A percentile compares a stretch with the other conserved stretches of the same genome.
These are phyloP conservation scores for Cercospora brassicicola DNA, from an alignment of 2,329 filamentous ascomycete species.

Conservation along the genomic window DNA sequence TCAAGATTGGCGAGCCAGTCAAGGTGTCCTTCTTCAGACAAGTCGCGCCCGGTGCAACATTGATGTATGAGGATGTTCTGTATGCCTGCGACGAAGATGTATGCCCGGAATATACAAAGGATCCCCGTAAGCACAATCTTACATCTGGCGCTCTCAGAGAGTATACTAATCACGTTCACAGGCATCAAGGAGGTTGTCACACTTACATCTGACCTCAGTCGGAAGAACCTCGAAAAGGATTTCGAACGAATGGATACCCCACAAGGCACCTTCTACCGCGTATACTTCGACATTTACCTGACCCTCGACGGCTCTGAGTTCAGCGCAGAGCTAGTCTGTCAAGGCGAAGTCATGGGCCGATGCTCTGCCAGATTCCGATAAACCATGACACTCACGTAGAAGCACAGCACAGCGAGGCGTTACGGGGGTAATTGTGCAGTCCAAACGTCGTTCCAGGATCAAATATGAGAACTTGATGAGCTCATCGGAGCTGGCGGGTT, in stretches of 20 bases:
- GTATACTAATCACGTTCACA: constrained; percentile 46
- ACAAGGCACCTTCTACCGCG: constrained; percentile 90
- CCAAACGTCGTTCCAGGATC: constrained; percentile 9
- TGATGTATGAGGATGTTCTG: constrained; percentile 99
- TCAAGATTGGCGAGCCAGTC: constrained; percentile 98
- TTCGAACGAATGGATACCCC: constrained; percentile 99
- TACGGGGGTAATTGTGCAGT: constrained; percentile 9
- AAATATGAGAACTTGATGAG: not conserved
- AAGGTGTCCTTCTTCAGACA: constrained; percentile 99
- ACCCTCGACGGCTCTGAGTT: constrained; percentile 97
- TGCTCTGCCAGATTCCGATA: constrained; percentile 85
- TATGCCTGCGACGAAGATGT: constrained; percentile 98
- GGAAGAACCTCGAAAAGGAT: constrained; percentile 98
- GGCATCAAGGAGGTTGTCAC: constrained; percentile 99
- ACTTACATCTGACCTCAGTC: constrained; percentile 90
- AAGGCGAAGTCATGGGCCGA: constrained; percentile 97
- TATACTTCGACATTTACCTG: constrained; percentile 71
- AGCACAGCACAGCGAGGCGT: constrained; percentile 20
- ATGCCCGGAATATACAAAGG: constrained; percentile 97
- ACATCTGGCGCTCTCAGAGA: not conserved
- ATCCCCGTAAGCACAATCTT: constrained; percentile 76
- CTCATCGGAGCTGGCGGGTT: not conserved
- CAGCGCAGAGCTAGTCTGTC: constrained; percentile 97
- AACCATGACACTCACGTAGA: not conserved
- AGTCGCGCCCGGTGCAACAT: constrained; percentile 90